Conservation (phyloP, 352 stramenopile species). For the Globisporangium mamillatum region DNA sequence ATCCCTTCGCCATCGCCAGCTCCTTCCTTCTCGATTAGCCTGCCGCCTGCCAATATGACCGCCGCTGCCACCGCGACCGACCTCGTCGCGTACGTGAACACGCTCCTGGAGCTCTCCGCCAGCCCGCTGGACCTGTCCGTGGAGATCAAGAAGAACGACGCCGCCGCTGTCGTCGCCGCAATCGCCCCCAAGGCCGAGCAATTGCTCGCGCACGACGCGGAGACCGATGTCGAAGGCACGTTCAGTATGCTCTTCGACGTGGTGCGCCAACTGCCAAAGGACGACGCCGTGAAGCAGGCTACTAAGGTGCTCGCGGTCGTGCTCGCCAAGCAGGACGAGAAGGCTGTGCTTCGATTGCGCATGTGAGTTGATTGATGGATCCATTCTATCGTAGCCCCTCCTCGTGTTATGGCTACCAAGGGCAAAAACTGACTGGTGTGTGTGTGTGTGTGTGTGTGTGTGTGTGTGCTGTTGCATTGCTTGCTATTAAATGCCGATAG, state of each 20-base stretch:
- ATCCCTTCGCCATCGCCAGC: not conserved
- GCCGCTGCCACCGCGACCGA: slow-evolving; percentile 34
- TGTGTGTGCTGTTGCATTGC: not conserved
- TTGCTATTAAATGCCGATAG: slow-evolving; percentile 20
- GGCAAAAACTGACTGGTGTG: not conserved
- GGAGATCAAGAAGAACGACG: slow-evolving; percentile 70
- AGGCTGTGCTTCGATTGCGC: slow-evolving; percentile 64
- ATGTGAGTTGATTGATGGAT: slow-evolving; percentile 33
- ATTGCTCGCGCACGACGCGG: slow-evolving; percentile 61
- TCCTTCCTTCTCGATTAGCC: not conserved
- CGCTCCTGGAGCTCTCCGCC: slow-evolving; percentile 51
- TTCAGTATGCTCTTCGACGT: slow-evolving; percentile 72
- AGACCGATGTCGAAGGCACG: slow-evolving; percentile 75
- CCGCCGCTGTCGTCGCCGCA: slow-evolving; percentile 39
- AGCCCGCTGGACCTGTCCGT: slow-evolving; percentile 37
- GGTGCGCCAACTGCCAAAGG: slow-evolving; percentile 31
- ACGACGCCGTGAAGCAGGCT: slow-evolving; percentile 29
- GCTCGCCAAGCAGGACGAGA: slow-evolving; percentile 45
- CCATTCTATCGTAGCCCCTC: not conserved
- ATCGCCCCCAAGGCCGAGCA: slow-evolving; percentile 49
- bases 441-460: not conserved
- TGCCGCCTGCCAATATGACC: not conserved
- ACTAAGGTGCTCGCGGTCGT: slow-evolving; percentile 52
- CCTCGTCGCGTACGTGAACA: slow-evolving; percentile 77
- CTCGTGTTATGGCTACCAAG: not conserved